Base-by-base conservation (phyloP, 768 basidiomycete species). In the Macrolepiota albuminosa region DNA sequence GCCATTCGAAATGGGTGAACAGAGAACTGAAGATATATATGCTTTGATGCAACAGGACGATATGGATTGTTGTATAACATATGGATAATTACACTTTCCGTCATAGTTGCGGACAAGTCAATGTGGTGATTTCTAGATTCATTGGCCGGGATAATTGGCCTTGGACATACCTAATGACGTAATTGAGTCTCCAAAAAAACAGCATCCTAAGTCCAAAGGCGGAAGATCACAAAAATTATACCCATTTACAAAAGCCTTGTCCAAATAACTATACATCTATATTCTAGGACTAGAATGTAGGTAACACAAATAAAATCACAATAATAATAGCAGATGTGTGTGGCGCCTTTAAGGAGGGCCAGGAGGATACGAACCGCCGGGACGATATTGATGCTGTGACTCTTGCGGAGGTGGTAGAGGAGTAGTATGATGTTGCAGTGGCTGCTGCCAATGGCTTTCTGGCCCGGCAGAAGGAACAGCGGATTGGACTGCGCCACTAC, bases 341-440 rank as follows among this genome's bases (percentile, higher is more conserved):
- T n/a, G 42, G n/a, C 9, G 45, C 10, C 18, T 45, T 63, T 62
- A 63, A 62, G 70, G 60, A 51, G 69, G 60, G 6, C 60, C 56
- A 29, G 68, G 65, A 56, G 69, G 69, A 64, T 74, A 74, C 42
- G 75, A 68, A 51, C 72, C 64, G 40, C 69, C 49, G 6, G 49
- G 57, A 55, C 71, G 71, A 53, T 73, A 70, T 63, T 70, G 72
- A 57, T 70, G 72, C 49, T 72, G 74, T 18, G 68, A 61, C 31
- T 37, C 49, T 39, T 57, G 58, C 34, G 61, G 63, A 33, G 40
- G 56, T 13, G 58, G 13, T 36, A 56, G 43, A 29, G 68, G 64
- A 63, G 67, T 68, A 57, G 66, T 54, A 55, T 60, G 66, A 33
- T 67, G 70, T 21, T 63, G 60, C 34, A 56, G 51, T 31, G 61